A percentile compares a stretch with the other conserved stretches of the same genome.
phyloP scores from a whole-genome alignment of 2,329 filamentous ascomycete species.

The Trichoderma citrinoviride region DNA sequence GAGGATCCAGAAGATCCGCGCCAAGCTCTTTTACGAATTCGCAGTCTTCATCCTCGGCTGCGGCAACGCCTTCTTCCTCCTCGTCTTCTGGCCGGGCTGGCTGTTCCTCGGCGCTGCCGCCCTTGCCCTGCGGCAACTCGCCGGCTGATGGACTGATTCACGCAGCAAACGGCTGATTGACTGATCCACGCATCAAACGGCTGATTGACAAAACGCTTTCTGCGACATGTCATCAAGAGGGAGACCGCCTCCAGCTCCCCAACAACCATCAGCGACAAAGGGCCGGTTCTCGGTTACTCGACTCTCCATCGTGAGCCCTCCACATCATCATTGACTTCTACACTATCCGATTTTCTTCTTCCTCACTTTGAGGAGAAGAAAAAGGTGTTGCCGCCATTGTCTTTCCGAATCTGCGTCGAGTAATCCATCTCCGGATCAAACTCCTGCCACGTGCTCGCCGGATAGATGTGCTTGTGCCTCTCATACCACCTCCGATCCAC shows the following conservation, averaged over 20 bases:
- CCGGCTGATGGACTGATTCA: conserved; percentile 32
- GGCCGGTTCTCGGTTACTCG: not conserved
- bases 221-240: not conserved
- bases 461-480: conserved; percentile 96
- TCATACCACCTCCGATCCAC: conserved; percentile 97
- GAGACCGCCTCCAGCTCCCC: not conserved
- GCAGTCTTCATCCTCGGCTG: conserved; percentile 50
- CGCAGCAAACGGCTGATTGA: conserved; percentile 30
- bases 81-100: conserved; percentile 60
- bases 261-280: not conserved
- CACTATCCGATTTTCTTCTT: conserved; percentile 38
- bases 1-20: conserved; percentile 38
- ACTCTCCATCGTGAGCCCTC: not conserved
- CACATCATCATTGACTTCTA: conserved; percentile 21
- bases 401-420: conserved; percentile 70
- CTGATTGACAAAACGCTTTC: conserved; percentile 28
- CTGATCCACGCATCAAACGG: conserved; percentile 25
- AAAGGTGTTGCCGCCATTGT: conserved; percentile 86
- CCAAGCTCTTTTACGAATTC: conserved; percentile 52
- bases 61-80: conserved; percentile 47
- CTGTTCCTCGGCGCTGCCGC: conserved; percentile 42
- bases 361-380: conserved; percentile 66
- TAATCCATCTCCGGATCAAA: conserved; percentile 92
- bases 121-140: conserved; percentile 37
- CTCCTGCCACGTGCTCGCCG: conserved; percentile 91